Percentiles rank a stretch among this genome's conserved stretches.
These are phyloP conservation scores for Starmerella khaoyaiensis DNA, from an alignment of 805 yeast species.

Conservation along the genomic window DNA sequence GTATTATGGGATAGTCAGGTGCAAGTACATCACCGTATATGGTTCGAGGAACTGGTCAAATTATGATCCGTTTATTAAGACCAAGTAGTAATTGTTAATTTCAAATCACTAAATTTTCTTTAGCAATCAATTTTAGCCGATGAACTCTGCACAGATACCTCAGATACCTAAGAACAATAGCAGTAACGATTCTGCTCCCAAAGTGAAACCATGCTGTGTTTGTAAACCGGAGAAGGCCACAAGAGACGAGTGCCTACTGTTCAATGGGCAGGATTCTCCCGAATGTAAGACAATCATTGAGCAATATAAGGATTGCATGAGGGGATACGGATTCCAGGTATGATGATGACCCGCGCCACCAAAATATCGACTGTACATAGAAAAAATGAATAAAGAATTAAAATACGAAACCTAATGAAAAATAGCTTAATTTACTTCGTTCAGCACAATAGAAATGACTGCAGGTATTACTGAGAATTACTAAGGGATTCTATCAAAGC, in stretches of 20 bases:
- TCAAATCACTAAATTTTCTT: not conserved
- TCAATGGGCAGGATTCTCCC: slow-evolving; percentile 71
- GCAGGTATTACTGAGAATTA: too few relatives aligned
- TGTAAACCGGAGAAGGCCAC: slow-evolving; percentile 69
- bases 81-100: too few relatives aligned
- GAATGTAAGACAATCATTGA: slow-evolving; percentile 62
- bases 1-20: not conserved
- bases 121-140: not conserved
- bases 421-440: too few relatives aligned
- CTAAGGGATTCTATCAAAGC: too few relatives aligned
- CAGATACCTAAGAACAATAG: not conserved
- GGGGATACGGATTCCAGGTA: slow-evolving; percentile 66
- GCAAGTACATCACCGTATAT: too few relatives aligned
- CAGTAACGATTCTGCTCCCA: too few relatives aligned
- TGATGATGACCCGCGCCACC: not conserved
- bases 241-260: slow-evolving; percentile 77
- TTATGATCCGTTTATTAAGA: too few relatives aligned
- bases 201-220: slow-evolving; percentile 95
- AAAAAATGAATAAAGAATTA: too few relatives aligned
- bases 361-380: not conserved
- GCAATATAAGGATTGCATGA: slow-evolving; percentile 79
- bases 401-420: too few relatives aligned
- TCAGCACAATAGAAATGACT: too few relatives aligned
- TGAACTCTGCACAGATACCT: not conserved
- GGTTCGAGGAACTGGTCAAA: too few relatives aligned